Conservation (phyloP, 164 flowering plant genomes). For the Liquidambar formosana region DNA sequence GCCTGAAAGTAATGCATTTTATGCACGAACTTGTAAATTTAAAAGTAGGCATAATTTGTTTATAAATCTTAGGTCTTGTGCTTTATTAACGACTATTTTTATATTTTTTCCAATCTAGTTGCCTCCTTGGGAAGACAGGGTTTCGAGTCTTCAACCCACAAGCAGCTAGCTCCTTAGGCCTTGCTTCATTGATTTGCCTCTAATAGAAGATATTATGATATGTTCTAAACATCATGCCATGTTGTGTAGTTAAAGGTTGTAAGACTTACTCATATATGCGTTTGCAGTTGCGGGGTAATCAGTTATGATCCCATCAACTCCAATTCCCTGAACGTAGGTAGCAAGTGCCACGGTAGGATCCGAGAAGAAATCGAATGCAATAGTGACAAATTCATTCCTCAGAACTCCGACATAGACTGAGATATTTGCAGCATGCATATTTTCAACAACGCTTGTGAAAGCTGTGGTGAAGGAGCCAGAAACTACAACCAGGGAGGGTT, state of each 20-base stretch:
- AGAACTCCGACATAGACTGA: constrained; percentile 56
- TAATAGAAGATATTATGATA: too few relatives aligned
- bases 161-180: too few relatives aligned
- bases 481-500: constrained; percentile 35
- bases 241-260: too few relatives aligned
- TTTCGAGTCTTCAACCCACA: too few relatives aligned
- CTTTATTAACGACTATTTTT: too few relatives aligned
- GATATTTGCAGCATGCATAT: constrained; percentile 65
- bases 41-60: not conserved
- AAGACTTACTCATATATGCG: constrained; percentile 69
- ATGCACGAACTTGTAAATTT: not conserved
- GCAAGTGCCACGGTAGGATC: constrained; percentile 77
- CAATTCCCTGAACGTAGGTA: constrained; percentile 27
- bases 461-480: constrained; percentile 24
- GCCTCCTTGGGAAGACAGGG: too few relatives aligned
- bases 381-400: constrained; percentile 57
- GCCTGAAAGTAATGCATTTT: not conserved
- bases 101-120: too few relatives aligned
- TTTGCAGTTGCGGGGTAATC: constrained; percentile 86
- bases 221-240: too few relatives aligned
- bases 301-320: constrained; percentile 71
- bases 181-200: too few relatives aligned
- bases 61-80: not conserved
- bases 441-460: constrained; percentile 44
- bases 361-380: constrained; percentile 62